phyloP scores from a whole-genome alignment of 345 rosid genomes.

The Boechera stricta region DNA sequence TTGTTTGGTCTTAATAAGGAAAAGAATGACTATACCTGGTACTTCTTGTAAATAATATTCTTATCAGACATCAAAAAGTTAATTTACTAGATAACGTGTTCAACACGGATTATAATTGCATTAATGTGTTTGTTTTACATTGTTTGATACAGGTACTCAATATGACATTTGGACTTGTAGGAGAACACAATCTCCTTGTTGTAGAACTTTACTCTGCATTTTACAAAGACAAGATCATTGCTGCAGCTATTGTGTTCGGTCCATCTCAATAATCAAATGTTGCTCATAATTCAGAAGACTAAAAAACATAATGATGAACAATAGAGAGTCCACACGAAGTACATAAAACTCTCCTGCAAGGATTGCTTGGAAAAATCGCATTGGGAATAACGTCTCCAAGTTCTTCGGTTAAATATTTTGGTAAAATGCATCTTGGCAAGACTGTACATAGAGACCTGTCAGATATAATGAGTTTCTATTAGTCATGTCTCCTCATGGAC shows the following conservation, averaged over 20 bases:
- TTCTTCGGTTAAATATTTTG: constrained; percentile 74
- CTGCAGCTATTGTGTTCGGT: neutral
- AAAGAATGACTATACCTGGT: neutral
- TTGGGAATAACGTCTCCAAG: constrained; percentile 65
- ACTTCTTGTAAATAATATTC: too few relatives aligned
- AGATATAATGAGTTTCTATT: constrained; percentile 36
- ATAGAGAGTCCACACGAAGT: neutral
- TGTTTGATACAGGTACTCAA: too few relatives aligned
- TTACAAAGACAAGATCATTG: constrained; percentile 22
- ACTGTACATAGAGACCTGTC: constrained; percentile 77
- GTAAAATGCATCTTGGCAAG: constrained; percentile 80
- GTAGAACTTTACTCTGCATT: constrained; percentile 76
- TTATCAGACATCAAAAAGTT: too few relatives aligned
- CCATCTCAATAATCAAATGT: neutral
- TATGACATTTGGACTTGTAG: constrained; percentile 48
- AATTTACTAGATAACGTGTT: too few relatives aligned
- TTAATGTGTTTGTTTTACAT: too few relatives aligned
- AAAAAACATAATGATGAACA: neutral
- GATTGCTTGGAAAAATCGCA: constrained; percentile 88
- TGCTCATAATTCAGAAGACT: neutral
- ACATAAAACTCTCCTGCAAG: constrained; percentile 69
- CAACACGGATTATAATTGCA: too few relatives aligned
- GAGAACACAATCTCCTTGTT: constrained; percentile 84
- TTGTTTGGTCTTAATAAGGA: neutral
- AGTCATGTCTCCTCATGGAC: constrained; percentile 19